Evolutionary conservation across 192 early-diverging fungal genomes (phyloP).

Genomic region (Coemansia biformis): DNA sequence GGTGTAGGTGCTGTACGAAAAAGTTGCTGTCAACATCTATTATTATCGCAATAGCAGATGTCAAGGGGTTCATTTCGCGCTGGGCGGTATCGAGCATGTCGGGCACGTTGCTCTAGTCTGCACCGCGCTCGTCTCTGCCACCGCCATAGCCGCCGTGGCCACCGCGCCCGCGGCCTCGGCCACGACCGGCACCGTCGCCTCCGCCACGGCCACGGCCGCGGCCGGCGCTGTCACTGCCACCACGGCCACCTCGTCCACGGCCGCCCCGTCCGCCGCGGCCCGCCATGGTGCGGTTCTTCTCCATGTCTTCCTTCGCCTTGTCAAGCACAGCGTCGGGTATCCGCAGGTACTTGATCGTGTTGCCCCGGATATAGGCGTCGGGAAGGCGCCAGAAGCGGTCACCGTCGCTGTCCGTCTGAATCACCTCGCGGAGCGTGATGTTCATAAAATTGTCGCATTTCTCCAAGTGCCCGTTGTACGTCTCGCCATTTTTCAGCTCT

Average conservation of each 20-base stretch:
- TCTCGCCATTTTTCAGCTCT: constrained; percentile 97
- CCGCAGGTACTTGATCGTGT: constrained; percentile 77
- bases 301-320: constrained; percentile 80
- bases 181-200: neutral
- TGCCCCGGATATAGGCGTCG: constrained; percentile 92
- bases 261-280: constrained; percentile 49
- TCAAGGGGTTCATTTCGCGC: too few relatives aligned
- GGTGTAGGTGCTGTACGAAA: too few relatives aligned
- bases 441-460: constrained; percentile 99
- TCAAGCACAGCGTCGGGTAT: constrained; percentile 90
- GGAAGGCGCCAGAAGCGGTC: constrained; percentile 87
- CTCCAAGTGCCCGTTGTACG: constrained; percentile 96
- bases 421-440: constrained; percentile 88
- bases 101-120: too few relatives aligned
- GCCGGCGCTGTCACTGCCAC: constrained; percentile 46
- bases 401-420: constrained; percentile 88
- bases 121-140: neutral
- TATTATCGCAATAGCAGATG: too few relatives aligned
- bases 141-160: constrained; percentile 4
- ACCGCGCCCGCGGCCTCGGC: constrained; percentile 1
- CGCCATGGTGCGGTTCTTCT: constrained; percentile 51
- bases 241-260: constrained; percentile 50
- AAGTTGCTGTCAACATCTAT: too few relatives aligned
- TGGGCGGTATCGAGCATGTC: too few relatives aligned
- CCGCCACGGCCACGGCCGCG: constrained; percentile 50